Percentiles rank a stretch among this genome's conserved stretches.
Evolutionary conservation across 2,329 filamentous ascomycete species (phyloP).

Genomic region (Trichoderma polysporum): DNA sequence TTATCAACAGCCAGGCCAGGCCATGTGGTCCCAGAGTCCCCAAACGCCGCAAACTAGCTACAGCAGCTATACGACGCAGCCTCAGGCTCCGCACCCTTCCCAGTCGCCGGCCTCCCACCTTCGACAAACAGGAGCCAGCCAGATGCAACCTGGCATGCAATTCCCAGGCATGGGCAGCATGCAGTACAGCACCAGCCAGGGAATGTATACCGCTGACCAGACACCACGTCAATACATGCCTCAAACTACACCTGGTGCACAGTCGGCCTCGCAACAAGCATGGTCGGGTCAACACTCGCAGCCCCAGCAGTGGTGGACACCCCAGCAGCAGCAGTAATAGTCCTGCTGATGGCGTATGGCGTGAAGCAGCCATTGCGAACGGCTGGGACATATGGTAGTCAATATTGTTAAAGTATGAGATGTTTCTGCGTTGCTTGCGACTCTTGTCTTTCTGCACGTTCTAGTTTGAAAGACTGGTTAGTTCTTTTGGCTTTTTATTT

Average conservation of each 20-base stretch:
- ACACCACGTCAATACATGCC: slow-evolving; percentile 68
- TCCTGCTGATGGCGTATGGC: slow-evolving; percentile 20
- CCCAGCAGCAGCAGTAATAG: slow-evolving; percentile 50
- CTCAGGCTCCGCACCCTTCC: slow-evolving; percentile 50
- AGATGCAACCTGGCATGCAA: slow-evolving; percentile 59
- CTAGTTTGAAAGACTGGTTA: slow-evolving; percentile 19
- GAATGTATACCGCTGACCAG: slow-evolving; percentile 62
- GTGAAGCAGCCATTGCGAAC: background rate
- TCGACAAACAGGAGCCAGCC: slow-evolving; percentile 55
- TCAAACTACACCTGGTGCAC: slow-evolving; percentile 52
- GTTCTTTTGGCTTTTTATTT: slow-evolving; percentile 13
- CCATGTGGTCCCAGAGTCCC: slow-evolving; percentile 66
- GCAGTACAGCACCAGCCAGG: slow-evolving; percentile 56
- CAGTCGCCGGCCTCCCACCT: slow-evolving; percentile 61
- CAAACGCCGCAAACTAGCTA: slow-evolving; percentile 60
- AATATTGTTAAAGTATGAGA: background rate
- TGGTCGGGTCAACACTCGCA: slow-evolving; percentile 63
- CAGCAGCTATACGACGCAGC: slow-evolving; percentile 53
- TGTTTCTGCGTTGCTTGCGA: background rate
- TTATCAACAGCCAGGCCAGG: slow-evolving; percentile 61
- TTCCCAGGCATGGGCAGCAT: slow-evolving; percentile 64
- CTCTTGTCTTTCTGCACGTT: slow-evolving; percentile 18
- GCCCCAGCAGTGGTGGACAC: slow-evolving; percentile 58
- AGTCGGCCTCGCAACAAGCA: slow-evolving; percentile 52
- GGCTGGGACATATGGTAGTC: background rate